These are phyloP conservation scores for Puccinia triticina DNA, from an alignment of 1,284 basidiomycete species.

Conservation along the genomic window DNA sequence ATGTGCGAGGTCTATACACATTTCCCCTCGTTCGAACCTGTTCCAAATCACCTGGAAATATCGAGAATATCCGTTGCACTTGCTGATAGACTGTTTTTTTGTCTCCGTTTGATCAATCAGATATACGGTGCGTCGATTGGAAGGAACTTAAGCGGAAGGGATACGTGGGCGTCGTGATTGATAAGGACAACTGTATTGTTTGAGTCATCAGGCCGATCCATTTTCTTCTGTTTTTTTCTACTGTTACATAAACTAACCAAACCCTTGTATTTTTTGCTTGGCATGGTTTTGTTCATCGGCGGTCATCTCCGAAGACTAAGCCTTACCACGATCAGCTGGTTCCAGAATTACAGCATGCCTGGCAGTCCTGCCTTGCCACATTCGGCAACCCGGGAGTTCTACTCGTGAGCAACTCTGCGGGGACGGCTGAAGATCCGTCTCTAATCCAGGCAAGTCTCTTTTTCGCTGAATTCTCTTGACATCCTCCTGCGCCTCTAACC, in stretches of 20 bases:
- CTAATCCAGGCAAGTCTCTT: conserved; percentile 31
- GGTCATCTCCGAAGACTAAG: conserved; percentile 26
- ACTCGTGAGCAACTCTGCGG: conserved; percentile 42
- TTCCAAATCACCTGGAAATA: not conserved
- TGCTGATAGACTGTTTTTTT: not conserved
- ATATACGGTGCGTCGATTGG: conserved; percentile 39
- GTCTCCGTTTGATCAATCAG: not conserved
- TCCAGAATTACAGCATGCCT: conserved; percentile 24
- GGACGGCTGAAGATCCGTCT: conserved; percentile 20
- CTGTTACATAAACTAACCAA: not conserved
- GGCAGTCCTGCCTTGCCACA: conserved; percentile 32
- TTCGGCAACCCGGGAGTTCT: conserved; percentile 23
- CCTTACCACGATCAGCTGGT: conserved; percentile 27
- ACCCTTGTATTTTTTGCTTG: not conserved
- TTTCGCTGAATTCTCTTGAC: not conserved
- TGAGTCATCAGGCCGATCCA: not conserved
- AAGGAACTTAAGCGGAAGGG: conserved; percentile 20
- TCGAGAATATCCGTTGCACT: not conserved
- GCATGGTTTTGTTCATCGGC: too few relatives aligned
- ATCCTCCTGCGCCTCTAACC: not conserved
- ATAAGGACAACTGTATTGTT: conserved; percentile 47
- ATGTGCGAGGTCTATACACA: conserved; percentile 35
- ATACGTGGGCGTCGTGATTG: conserved; percentile 35
- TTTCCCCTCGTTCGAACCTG: not conserved
- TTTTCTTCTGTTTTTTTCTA: not conserved